Evolutionary conservation across 2,329 filamentous ascomycete species (phyloP), one percentile per base, ranked within the genome.

Genomic region (Pseudogymnoascus sp.): DNA sequence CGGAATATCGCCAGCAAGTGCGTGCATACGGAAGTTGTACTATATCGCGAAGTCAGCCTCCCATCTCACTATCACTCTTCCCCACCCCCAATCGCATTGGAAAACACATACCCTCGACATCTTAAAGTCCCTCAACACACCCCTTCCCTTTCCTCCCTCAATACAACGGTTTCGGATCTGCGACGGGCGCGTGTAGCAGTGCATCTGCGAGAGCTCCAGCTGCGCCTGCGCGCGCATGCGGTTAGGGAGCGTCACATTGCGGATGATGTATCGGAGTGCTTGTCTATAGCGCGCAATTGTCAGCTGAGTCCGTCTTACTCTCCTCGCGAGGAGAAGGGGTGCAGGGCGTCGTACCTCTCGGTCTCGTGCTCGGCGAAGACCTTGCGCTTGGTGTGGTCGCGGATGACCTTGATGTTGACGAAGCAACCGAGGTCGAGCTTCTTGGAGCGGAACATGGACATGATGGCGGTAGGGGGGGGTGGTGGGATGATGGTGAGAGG

Each of bases 361-460:
- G 92, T 85, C 79, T 99, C 94, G 72, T 88, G 80, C 73, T 91
- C 82, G 72, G 88, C 89, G 72, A 92, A 97, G 63, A 92, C 90
- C 79, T 95, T 93, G 71, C 94, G 89, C 84, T 97, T 99, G 61
- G 92, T 92, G 79, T 97, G 91, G 76, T 99, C 94, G 70, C 94
- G 90, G 73, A 99, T 88, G 68, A 90, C 84, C 68, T 88, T 87
- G 74, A 88, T 85, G 73, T 97, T 97, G 78, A 95, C 76, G 73
- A 89, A 96, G 74, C 90, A 90, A 74, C 89, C 87, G 68, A 97
- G 79, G 70, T 97, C 92, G 69, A 97, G 86, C 80, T 87, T 92
- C 78, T 96, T 96, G 33, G 92, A 82, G 70, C 92, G 83, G 77
- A 96, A 97, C 79, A 92, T 89, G 58, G 90, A 87, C 87, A 90